Evolutionary conservation across 1,284 basidiomycete genomes (phyloP), one percentile per base, ranked within the genome.

Genomic region (Heterobasidion parviporum): DNA sequence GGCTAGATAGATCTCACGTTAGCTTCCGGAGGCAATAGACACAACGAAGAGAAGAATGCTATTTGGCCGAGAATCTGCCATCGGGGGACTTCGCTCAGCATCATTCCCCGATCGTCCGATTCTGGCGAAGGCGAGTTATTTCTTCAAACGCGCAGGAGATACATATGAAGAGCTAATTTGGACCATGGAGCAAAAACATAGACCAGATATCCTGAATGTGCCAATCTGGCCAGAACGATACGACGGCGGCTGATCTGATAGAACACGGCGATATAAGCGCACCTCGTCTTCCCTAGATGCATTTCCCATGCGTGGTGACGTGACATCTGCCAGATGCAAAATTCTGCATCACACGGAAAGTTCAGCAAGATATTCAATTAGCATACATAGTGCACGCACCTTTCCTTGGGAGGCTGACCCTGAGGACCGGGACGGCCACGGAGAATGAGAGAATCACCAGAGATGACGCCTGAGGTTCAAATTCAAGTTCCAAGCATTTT

Each of bases 261-360:
- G 26, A 26, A 3, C 38, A 56, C 16, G 14, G 18, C 16, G 41
- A 48, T 12, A 54, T 41, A 8, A 14, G 63, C 78, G 60, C 61
- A 87, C 92, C 79, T 97, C 94, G 67, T 97, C 94, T 62, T 93
- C 89, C 57, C 94, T 80, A 26, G 80, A 79, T 26, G 85, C 74
- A 8, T 85, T 89, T 12, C 94, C 94, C 64, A 92, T 74, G 50
- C 90, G 80, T 6, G 94, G 94, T 32, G 93, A 86, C 18, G 80
- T 71, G 50, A 95, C 75, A 62, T 94, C 92, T 46, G 89, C 91
- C 52, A 97, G 79, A 70, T 96, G 89, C 50, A 97, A 74, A 55
- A 94, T 80, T 56, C 92, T 94, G 63, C 56, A 55, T 50, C 59
- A 59, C 59, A 63, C 52, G 54, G 53, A 16, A 16, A 16, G 18